Base-by-base conservation (phyloP, 2,329 filamentous ascomycete species). In the Botrytis medusae region DNA sequence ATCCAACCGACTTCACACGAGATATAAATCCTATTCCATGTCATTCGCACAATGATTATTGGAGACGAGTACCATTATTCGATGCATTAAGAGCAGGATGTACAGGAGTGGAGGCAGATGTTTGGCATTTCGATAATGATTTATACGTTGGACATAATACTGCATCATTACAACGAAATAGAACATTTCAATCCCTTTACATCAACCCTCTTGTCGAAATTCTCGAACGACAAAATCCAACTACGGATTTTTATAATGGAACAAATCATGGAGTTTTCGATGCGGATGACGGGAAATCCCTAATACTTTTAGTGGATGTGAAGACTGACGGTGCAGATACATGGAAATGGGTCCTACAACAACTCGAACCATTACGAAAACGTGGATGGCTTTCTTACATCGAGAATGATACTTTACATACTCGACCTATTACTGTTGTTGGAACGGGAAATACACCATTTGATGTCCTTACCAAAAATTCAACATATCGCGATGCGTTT, bases 1-100 rank as follows among this genome's bases (percentile, higher is more conserved):
- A 86, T 74, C 85, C 86, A 0, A 84, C 86, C 4, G 85, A 87
- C 72, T 87, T 88, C 74, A 84, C 87, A 14, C 83, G 84, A 20
- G 85, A 87, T 67, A 82, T 89, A 29, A 79, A 83, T 3, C 88
- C 89, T 1, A 85, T 90, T 44, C 83, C 84, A 2, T 91, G 89
- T 75, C 90, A 92, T 79, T 91, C 88, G 1, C 90, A 93, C 79
- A 92, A 93, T 77, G 91, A 93, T 80, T 93, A 93, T 81, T 91
- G 89, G 88, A 87, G 89, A 67, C 83, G 84, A 29, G 83, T 87
- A 0, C 90, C 91, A 0, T 83, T 93, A 5, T 90, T 87, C 77
- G 88, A 88, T 18, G 91, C 91, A 34, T 80, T 91, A 1, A 80
- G 83, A 12, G 85, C 86, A 8, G 88, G 89, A 10, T 91, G 89